Evolutionary conservation across 768 basidiomycete genomes (phyloP), one percentile per base, ranked within the genome.

Genomic region (Trametes elegans): DNA sequence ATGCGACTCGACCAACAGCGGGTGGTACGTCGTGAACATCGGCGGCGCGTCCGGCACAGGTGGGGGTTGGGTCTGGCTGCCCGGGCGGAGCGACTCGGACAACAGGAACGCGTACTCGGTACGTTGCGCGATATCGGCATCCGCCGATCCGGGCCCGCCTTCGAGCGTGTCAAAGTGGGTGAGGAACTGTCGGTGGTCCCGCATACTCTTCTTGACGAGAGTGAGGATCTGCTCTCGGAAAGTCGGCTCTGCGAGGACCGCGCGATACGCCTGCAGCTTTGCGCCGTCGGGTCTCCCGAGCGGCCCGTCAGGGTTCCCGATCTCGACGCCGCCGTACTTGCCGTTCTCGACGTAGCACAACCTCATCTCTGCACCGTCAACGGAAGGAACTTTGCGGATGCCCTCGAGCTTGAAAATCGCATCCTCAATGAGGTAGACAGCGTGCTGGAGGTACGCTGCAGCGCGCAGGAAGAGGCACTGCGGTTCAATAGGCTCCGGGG

Each of bases 1-100:
- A 65, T 90, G 86, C 4, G 90, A 85, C 66, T 95, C 93, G 54
- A 93, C 87, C 45, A 94, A 81, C 49, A 95, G 79, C 13, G 93
- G 93, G 62, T 95, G 93, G 64, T 94, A 95, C 0, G 93, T 92
- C 46, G 93, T 90, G 73, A 90, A 88, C 64, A 81, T 77, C n/a
- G 81, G 69, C 1, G 85, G 82, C 3, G 75, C 62, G 35, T 82
- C 75, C 13, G 79, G 64, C 42, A 77, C 63, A 21, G 71, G 56
- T 14, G 73, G 64, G 4, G 69, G 65, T 3, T 65, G 43, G 62
- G 64, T 63, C 49, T 81, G 81, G 56, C 70, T 76, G 28, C 85
- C 85, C 1, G 87, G 84, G 3, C 89, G 84, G 31, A 80, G 76
- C 43, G 79, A 76, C 62, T 91, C 89, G 1, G 83, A 80, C 49